Evolutionary conservation across 306 rosid genomes (phyloP).

Genomic region (Rosa rugosa): DNA sequence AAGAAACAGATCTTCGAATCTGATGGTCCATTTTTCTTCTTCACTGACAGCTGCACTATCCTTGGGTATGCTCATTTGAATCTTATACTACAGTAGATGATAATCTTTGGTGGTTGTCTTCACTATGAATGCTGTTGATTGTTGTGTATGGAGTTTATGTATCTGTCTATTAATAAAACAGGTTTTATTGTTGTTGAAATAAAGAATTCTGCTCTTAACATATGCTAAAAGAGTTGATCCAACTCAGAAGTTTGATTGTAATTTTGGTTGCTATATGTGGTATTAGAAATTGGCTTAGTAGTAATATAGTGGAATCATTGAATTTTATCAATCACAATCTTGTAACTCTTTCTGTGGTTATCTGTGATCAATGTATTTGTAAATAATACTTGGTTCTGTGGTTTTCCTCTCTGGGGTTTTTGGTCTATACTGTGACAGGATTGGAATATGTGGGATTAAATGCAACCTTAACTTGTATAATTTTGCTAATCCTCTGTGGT

Average conservation of each 20-base stretch:
- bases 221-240: neutral
- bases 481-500: neutral
- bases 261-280: neutral
- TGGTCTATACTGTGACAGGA: neutral
- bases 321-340: neutral
- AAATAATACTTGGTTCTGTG: neutral
- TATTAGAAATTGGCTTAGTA: neutral
- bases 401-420: neutral
- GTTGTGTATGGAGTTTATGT: neutral
- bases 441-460: neutral
- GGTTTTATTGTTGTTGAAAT: neutral
- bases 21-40: slow-evolving; percentile 87
- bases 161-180: neutral
- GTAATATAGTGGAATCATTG: neutral
- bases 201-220: neutral
- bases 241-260: neutral
- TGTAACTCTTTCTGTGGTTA: neutral
- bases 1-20: slow-evolving; percentile 70
- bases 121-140: slow-evolving; percentile 1
- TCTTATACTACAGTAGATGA: slow-evolving; percentile 11
- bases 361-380: neutral
- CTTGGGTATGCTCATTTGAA: slow-evolving; percentile 72
- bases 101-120: neutral
- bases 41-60: slow-evolving; percentile 96
- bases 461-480: neutral